A percentile compares a stretch with the other conserved stretches of the same genome.
Evolutionary conservation across 2,329 filamentous ascomycete genomes (phyloP).

Genomic region (Monilinia aucupariae): DNA sequence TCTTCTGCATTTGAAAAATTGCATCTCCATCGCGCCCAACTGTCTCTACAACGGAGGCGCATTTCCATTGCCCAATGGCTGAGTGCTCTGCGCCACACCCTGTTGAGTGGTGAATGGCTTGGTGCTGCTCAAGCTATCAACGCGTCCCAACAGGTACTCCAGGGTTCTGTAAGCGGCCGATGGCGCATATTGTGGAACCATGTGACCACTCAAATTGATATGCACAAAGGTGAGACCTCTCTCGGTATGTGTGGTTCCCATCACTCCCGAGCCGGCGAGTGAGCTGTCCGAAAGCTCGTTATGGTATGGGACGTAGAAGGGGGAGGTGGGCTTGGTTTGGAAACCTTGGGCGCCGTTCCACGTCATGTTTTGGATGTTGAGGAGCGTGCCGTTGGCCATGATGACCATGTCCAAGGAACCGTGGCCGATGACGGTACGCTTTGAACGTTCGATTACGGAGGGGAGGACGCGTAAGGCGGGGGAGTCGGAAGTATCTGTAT

Average conservation of each 20-base stretch:
- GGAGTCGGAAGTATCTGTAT: slow-evolving; percentile 48
- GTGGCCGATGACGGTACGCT: slow-evolving; percentile 69
- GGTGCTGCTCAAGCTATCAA: slow-evolving; percentile 48
- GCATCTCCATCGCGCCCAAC: neutral
- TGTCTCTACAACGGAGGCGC: slow-evolving; percentile 1
- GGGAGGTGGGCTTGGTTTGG: slow-evolving; percentile 38
- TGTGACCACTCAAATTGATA: slow-evolving; percentile 51
- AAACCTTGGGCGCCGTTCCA: slow-evolving; percentile 60
- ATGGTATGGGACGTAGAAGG: slow-evolving; percentile 47
- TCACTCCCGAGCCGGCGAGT: slow-evolving; percentile 59
- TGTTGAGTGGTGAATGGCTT: slow-evolving; percentile 36
- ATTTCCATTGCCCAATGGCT: neutral
- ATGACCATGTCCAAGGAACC: slow-evolving; percentile 52
- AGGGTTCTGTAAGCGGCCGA: slow-evolving; percentile 64
- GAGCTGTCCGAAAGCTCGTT: slow-evolving; percentile 62
- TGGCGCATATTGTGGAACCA: slow-evolving; percentile 59
- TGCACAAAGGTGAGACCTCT: slow-evolving; percentile 57
- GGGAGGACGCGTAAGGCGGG: slow-evolving; percentile 57
- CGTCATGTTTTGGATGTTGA: slow-evolving; percentile 64
- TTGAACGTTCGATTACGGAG: slow-evolving; percentile 65
- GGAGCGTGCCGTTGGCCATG: slow-evolving; percentile 54
- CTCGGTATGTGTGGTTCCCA: slow-evolving; percentile 68
- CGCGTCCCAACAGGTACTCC: slow-evolving; percentile 69
- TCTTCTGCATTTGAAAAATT: neutral
- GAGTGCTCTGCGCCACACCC: neutral